A percentile compares a stretch with the other conserved stretches of the same genome.
Conservation (phyloP, 192 early-diverging fungal genomes). For the Rhizoclosmatium sp. region DNA sequence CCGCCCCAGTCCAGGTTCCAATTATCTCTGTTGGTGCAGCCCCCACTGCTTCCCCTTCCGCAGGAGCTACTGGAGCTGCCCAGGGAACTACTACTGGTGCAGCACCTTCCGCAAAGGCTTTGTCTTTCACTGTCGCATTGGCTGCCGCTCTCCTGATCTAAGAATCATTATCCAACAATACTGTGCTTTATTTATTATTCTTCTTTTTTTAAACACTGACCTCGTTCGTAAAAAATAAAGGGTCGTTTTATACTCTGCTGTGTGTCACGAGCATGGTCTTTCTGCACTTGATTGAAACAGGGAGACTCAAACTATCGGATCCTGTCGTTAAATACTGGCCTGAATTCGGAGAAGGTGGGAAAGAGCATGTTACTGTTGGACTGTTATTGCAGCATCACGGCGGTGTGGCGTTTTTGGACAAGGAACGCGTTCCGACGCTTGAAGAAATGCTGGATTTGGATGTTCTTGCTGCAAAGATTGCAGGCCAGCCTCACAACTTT, state of each 20-base stretch:
- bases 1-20: background rate
- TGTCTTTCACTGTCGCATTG: no score
- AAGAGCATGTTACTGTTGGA: constrained; percentile 70
- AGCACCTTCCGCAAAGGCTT: no score
- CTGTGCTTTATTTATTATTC: no score
- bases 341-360: constrained; percentile 75
- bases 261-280: constrained; percentile 63
- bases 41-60: background rate
- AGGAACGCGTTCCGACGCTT: constrained; percentile 47
- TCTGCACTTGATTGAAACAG: constrained; percentile 64
- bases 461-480: constrained; percentile 56
- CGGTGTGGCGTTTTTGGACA: constrained; percentile 70
- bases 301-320: constrained; percentile 58
- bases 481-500: constrained; percentile 72
- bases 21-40: background rate
- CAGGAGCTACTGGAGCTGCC: no score
- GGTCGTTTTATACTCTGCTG: constrained; percentile 65
- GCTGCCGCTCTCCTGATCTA: no score
- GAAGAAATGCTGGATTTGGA: constrained; percentile 61
- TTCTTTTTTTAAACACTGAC: no score
- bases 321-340: constrained; percentile 72
- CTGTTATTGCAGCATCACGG: constrained; percentile 69
- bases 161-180: no score
- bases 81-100: no score
- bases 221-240: background rate